phyloP scores from a whole-genome alignment of 192 early-diverging fungal genomes.

The Lobosporangium transversale region DNA sequence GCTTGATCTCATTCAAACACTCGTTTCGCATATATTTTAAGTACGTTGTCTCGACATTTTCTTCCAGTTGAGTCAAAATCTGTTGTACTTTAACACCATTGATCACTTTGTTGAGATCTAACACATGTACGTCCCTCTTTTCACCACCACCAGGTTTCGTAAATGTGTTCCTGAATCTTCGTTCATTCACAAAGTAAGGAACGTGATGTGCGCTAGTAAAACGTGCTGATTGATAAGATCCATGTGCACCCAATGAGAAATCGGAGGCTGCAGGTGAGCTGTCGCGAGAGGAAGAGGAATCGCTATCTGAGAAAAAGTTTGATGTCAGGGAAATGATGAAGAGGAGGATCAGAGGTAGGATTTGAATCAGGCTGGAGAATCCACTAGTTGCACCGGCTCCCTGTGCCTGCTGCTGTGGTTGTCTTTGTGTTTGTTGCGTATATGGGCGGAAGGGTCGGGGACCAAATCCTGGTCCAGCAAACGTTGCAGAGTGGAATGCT shows the following conservation, averaged over 20 bases:
- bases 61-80: conserved; percentile 74
- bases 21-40: conserved; percentile 66
- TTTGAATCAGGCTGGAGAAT: conserved; percentile 67
- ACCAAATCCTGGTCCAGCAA: conserved; percentile 74
- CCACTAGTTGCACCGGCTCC: conserved; percentile 48
- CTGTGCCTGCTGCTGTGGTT: conserved; percentile 28
- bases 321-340: conserved; percentile 82
- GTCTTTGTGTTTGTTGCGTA: conserved; percentile 25
- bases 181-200: conserved; percentile 82
- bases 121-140: no score
- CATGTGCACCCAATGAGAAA: conserved; percentile 71
- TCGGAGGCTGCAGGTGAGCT: conserved; percentile 31
- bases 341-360: conserved; percentile 83
- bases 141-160: conserved; percentile 13
- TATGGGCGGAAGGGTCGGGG: conserved; percentile 47
- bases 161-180: conserved; percentile 42
- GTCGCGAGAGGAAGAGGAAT: background rate
- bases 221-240: conserved; percentile 60
- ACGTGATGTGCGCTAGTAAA: conserved; percentile 71
- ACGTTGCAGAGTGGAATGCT: conserved; percentile 65
- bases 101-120: conserved; percentile 2
- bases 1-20: conserved; percentile 75
- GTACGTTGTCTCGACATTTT: conserved; percentile 76
- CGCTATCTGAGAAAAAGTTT: conserved; percentile 58
- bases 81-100: conserved; percentile 29